Percentiles rank a stretch among this genome's conserved stretches.
phyloP scores from a whole-genome alignment of 139 green algal species.

The Picochlorum sp. region DNA sequence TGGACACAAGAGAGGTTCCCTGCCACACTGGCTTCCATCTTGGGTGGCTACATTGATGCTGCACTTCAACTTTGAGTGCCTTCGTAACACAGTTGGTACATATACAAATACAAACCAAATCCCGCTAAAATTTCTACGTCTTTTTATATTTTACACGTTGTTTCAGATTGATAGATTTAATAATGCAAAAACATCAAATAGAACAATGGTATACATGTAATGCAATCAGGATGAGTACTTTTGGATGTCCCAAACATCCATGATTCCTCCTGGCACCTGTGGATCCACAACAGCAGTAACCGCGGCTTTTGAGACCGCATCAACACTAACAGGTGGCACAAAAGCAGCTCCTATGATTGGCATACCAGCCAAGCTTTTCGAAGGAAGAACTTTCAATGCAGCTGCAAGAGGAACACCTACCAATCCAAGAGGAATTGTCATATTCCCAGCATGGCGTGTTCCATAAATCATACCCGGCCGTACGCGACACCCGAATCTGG shows the following conservation, averaged over 20 bases:
- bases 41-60: slow-evolving; percentile 12
- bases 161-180: too few species aligned
- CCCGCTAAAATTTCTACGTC: too few species aligned
- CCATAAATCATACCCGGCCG: slow-evolving; percentile 77
- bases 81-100: too few species aligned
- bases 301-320: slow-evolving; percentile 63
- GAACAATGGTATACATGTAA: neutral
- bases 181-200: too few species aligned
- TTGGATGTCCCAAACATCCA: slow-evolving; percentile 64
- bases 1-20: neutral
- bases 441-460: slow-evolving; percentile 34
- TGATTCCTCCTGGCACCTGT: slow-evolving; percentile 46
- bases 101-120: too few species aligned
- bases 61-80: neutral
- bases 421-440: slow-evolving; percentile 49
- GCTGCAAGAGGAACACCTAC: slow-evolving; percentile 25
- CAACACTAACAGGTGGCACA: slow-evolving; percentile 60
- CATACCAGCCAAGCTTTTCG: slow-evolving; percentile 40
- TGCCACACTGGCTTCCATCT: neutral
- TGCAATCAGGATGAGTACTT: slow-evolving; percentile 18
- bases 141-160: too few species aligned
- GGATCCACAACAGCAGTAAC: slow-evolving; percentile 66
- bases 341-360: slow-evolving; percentile 60
- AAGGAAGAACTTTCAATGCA: slow-evolving; percentile 41
- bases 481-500: slow-evolving; percentile 48